Conservation (phyloP, 345 rosid genomes). For the Passiflora organensis region DNA sequence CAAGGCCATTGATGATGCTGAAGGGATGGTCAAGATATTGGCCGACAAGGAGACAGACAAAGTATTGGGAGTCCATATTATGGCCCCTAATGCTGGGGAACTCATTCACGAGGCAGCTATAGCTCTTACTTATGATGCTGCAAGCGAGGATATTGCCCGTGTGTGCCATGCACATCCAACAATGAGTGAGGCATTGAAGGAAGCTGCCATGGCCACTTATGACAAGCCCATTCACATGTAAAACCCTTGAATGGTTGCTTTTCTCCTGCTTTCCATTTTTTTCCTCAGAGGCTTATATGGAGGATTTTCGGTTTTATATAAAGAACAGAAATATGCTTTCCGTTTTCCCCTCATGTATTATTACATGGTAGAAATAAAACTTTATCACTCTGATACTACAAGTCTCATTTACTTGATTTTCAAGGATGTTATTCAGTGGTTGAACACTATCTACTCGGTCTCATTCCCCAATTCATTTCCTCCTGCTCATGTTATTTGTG, state of each 20-base stretch:
- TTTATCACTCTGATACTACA: too few species aligned
- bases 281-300: constrained; percentile 10
- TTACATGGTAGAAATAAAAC: too few species aligned
- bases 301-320: too few species aligned
- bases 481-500: too few species aligned
- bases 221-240: constrained; percentile 98
- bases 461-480: too few species aligned
- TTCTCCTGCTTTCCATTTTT: constrained; percentile 16
- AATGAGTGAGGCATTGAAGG: constrained; percentile 99
- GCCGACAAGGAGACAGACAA: constrained; percentile 97
- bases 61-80: constrained; percentile 91
- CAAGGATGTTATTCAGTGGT: too few species aligned
- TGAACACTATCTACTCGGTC: too few species aligned
- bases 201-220: constrained; percentile 98
- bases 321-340: too few species aligned
- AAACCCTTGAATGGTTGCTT: background rate
- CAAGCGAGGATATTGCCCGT: constrained; percentile 93
- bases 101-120: constrained; percentile 92
- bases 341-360: too few species aligned
- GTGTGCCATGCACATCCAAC: constrained; percentile 99
- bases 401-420: too few species aligned
- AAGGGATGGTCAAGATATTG: constrained; percentile 83
- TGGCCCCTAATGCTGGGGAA: constrained; percentile 96
- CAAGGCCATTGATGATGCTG: constrained; percentile 91
- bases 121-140: constrained; percentile 80